Evolutionary conservation across 2,329 filamentous ascomycete species (phyloP), one percentile per base, ranked within the genome.

Genomic region (Coniochaeta sp.): DNA sequence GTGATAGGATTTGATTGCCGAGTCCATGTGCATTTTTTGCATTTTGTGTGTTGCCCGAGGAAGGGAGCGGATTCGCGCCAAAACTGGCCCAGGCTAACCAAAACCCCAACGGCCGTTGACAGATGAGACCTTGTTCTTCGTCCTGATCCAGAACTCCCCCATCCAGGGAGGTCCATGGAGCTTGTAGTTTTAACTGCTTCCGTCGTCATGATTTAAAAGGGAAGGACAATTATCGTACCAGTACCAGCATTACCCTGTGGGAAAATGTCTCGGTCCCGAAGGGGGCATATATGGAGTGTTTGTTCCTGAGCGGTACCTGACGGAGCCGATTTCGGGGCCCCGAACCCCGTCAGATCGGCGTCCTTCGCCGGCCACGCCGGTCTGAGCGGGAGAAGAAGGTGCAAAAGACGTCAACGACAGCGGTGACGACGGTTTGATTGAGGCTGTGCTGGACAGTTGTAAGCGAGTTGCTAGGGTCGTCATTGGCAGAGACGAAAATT

Each of bases 231-330:
- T 42, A 13, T n/a, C 38, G 10, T 12, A n/a, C 20, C 38, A 26
- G 12, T 13, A 12, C 38, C 38, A 42, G 38, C n/a, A n/a, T 22
- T 22, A n/a, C n/a, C n/a, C n/a, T n/a, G n/a, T n/a, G n/a, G n/a
- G n/a, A n/a, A n/a, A 42, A 30, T 48, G 45, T 48, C 28, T 48
- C 45, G 45, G 45, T 48, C 45, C 45, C 45, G 45, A 48, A 48
- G 45, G 45, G 45, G 38, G 38, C 22, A 42, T 24, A 3, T 5
- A 14, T 14, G 18, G 33, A 22, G 4, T 2, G 12, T 22, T n/a
- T 6, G 33, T 13, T n/a, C 38, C 10, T 24, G 20, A 26, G n/a
- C 38, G 38, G 38, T 14, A 12, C n/a, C n/a, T n/a, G 14, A 26
- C 38, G 38, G 38, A 24, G 38, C 38, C 20, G 38, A 42, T 12